phyloP scores from a whole-genome alignment of 2,329 filamentous ascomycete genomes.

The Domatiomyces catenatus region DNA sequence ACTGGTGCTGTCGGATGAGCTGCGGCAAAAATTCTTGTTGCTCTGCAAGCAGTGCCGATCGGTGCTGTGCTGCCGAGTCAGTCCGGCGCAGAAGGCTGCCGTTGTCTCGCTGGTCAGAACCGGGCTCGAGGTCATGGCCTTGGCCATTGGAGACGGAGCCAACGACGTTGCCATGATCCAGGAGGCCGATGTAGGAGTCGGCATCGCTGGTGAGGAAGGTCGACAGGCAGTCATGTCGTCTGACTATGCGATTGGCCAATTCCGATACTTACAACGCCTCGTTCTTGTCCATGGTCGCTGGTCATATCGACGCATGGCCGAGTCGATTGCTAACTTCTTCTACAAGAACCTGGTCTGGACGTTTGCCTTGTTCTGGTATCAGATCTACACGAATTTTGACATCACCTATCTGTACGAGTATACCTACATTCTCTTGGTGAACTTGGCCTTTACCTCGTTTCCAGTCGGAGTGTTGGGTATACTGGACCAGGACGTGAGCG shows the following conservation, averaged over 20 bases:
- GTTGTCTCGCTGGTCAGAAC: conserved; percentile 92
- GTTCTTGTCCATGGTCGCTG: conserved; percentile 83
- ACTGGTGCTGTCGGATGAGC: conserved; percentile 62
- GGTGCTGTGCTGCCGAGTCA: conserved; percentile 93
- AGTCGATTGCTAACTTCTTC: conserved; percentile 97
- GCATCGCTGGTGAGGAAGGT: conserved; percentile 85
- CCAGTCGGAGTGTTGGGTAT: conserved; percentile 93
- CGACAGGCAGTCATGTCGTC: conserved; percentile 91
- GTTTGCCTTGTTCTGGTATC: conserved; percentile 92
- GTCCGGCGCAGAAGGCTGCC: conserved; percentile 91
- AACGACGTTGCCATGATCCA: conserved; percentile 98
- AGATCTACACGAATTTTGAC: conserved; percentile 90
- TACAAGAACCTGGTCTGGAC: conserved; percentile 99
- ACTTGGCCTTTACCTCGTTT: conserved; percentile 88
- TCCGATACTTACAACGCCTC: conserved; percentile 70
- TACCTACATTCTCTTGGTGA: conserved; percentile 93
- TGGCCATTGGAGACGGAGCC: conserved; percentile 83
- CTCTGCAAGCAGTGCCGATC: conserved; percentile 95
- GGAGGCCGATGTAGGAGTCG: conserved; percentile 89
- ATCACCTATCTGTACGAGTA: conserved; percentile 96
- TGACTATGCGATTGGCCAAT: conserved; percentile 89
- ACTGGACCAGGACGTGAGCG: conserved; percentile 89
- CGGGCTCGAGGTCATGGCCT: conserved; percentile 87
- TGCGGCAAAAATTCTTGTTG: conserved; percentile 85
- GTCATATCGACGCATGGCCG: conserved; percentile 87